Evolutionary conservation across 306 rosid species (phyloP).

Genomic region (Clitoria ternatea): DNA sequence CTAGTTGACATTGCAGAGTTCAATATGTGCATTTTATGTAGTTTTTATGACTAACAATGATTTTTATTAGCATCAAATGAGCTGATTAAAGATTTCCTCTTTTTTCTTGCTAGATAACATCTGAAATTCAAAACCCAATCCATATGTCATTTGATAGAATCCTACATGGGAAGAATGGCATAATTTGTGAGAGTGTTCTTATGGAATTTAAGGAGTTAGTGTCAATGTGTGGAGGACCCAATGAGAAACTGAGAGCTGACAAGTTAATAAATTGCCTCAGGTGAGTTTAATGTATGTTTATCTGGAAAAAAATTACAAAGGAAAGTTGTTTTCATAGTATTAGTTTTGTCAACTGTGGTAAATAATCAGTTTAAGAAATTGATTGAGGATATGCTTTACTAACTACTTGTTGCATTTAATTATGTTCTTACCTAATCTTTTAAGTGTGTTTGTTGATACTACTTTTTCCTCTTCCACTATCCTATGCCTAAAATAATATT

Average conservation of each 20-base stretch:
- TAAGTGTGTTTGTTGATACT: background rate
- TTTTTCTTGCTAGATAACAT: conserved; percentile 54
- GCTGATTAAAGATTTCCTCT: conserved; percentile 12
- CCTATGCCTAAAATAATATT: conserved; percentile 2
- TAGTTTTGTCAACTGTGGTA: background rate
- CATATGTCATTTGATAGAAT: conserved; percentile 47
- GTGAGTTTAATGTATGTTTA: conserved; percentile 44
- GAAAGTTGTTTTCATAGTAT: background rate
- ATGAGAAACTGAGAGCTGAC: conserved; percentile 73
- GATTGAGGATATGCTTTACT: background rate
- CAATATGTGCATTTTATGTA: background rate
- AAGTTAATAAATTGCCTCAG: conserved; percentile 54
- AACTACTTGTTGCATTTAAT: background rate
- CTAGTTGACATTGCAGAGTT: background rate
- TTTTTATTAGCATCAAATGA: conserved; percentile 2
- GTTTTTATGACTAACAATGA: background rate
- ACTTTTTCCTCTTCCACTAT: background rate
- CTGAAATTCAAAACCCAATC: conserved; percentile 76
- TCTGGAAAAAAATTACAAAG: background rate
- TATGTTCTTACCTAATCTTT: background rate
- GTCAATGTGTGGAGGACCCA: conserved; percentile 82
- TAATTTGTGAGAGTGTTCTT: conserved; percentile 72
- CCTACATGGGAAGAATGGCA: conserved; percentile 61
- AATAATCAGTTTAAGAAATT: conserved; percentile 4
- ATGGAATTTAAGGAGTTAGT: conserved; percentile 76